Base-by-base conservation (phyloP, 192 early-diverging fungal genomes). In the Jimgerdemannia flammicorona region DNA sequence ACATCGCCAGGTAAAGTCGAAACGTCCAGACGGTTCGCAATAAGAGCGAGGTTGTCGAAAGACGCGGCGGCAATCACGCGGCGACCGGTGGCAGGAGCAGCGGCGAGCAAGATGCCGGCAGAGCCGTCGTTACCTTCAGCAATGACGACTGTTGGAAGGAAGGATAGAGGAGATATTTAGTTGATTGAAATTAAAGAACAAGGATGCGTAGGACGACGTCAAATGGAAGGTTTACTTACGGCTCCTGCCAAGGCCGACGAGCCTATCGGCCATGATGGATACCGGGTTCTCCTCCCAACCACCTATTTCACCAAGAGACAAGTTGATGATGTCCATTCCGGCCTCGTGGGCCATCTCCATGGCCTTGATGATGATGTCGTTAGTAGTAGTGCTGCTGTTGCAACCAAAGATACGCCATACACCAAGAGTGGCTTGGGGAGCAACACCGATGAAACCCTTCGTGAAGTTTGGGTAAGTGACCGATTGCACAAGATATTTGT, bases 351-450 rank as follows among this genome's bases (percentile, higher is more conserved):
- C 96, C 4, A 77, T 75, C 76, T 90, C 82, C 78, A 98, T 79
- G 17, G 92, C 96, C 69, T 90, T 86, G 70, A 94, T 89, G 43
- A 97, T 88, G 63, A 95, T 74, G 69, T 95, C 94, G 41, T 89
- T 88, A 43, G 85, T 84, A 29, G 29, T 29, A 0, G 87, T 87
- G 41, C 84, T 83, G 68, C 90, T 90, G 74, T 83, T 85, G 79
- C 95, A 97, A 4, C 94, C 93, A 80, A 94, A 93, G n/a, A 96
- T 87, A 72, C 95, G 85, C 86, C 93, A 98, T 3, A 86, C 87
- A 9, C 92, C 92, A 41, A 97, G 78, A 3, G 85, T 93, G 41
- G 90, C 90, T 17, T 79, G 78, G n/a, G 89, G 92, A 3, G 89
- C 90, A 19, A 93, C 89, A 39, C 92, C 92, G 3, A 82, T 81